These are phyloP conservation scores for Lolium perenne DNA, from an alignment of 176 grass and related monocot genomes.

Conservation along the genomic window DNA sequence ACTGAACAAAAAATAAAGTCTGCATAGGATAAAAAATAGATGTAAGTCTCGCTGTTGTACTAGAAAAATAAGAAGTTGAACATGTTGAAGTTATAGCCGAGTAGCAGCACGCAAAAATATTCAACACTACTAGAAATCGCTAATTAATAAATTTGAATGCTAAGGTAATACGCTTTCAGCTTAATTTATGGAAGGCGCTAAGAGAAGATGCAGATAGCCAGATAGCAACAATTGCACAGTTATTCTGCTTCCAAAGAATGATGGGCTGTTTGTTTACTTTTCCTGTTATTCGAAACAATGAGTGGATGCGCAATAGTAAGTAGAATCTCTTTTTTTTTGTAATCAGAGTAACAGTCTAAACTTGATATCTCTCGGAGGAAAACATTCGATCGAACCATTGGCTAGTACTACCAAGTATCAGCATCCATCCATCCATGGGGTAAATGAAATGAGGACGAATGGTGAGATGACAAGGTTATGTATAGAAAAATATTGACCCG, in stretches of 20 bases:
- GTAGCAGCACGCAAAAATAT: background rate
- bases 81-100: constrained; percentile 30
- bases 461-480: background rate
- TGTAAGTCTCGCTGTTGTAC: background rate
- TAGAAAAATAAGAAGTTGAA: constrained; percentile 12
- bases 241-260: constrained; percentile 22
- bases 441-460: constrained; percentile 11
- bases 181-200: background rate
- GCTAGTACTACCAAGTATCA: background rate
- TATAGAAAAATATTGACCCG: constrained; percentile 21
- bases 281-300: constrained; percentile 1
- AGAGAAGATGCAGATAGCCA: background rate
- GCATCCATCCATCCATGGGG: constrained; percentile 3
- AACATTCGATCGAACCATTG: background rate
- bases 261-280: background rate
- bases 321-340: background rate
- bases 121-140: constrained; percentile 23
- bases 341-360: constrained; percentile 25
- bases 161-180: constrained; percentile 2
- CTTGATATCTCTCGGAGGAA: background rate
- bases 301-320: background rate
- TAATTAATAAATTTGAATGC: constrained; percentile 5
- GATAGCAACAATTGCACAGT: background rate
- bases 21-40: constrained; percentile 40
- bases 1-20: constrained; percentile 63